phyloP scores from a whole-genome alignment of 1,284 basidiomycete genomes.

The Rhodotorula sp. region DNA sequence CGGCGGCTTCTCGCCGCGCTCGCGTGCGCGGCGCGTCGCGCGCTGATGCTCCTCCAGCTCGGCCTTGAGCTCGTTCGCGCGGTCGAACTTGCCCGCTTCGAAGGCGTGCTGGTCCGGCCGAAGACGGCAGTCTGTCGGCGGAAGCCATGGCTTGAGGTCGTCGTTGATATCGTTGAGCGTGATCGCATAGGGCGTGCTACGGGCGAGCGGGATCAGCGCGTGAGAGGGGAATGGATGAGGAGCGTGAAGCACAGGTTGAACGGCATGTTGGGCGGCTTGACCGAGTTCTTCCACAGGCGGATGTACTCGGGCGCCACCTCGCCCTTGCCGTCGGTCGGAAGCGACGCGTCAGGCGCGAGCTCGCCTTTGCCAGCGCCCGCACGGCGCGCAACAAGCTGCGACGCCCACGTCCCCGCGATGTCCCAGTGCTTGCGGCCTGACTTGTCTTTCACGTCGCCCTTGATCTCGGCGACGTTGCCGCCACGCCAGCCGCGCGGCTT shows the following conservation, averaged over 20 bases:
- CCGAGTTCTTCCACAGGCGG: constrained; percentile 88
- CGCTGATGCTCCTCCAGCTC: constrained; percentile 88
- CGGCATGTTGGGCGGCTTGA: constrained; percentile 62
- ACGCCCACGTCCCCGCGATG: constrained; percentile 94
- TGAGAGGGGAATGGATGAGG: no score
- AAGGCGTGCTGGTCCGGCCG: constrained; percentile 86
- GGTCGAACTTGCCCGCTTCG: constrained; percentile 57
- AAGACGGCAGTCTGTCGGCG: constrained; percentile 90
- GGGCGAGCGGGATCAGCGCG: not conserved
- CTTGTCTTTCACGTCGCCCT: constrained; percentile 74
- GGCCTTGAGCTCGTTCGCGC: constrained; percentile 57
- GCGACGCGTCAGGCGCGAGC: constrained; percentile 68
- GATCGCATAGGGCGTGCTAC: constrained; percentile 80
- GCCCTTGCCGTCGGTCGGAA: constrained; percentile 41
- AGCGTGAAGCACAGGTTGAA: constrained; percentile 69
- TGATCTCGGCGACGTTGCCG: constrained; percentile 87
- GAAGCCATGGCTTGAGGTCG: constrained; percentile 70
- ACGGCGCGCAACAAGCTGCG: constrained; percentile 83
- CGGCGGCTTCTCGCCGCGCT: constrained; percentile 69
- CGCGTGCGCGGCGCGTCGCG: constrained; percentile 70
- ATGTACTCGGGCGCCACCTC: constrained; percentile 61
- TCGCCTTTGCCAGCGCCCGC: constrained; percentile 66
- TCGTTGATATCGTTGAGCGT: constrained; percentile 81
- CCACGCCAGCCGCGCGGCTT: constrained; percentile 95
- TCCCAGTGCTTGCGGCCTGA: constrained; percentile 74